These are phyloP conservation scores for Tetrapisispora fleetii DNA, from an alignment of 805 yeast genomes.

Conservation along the genomic window DNA sequence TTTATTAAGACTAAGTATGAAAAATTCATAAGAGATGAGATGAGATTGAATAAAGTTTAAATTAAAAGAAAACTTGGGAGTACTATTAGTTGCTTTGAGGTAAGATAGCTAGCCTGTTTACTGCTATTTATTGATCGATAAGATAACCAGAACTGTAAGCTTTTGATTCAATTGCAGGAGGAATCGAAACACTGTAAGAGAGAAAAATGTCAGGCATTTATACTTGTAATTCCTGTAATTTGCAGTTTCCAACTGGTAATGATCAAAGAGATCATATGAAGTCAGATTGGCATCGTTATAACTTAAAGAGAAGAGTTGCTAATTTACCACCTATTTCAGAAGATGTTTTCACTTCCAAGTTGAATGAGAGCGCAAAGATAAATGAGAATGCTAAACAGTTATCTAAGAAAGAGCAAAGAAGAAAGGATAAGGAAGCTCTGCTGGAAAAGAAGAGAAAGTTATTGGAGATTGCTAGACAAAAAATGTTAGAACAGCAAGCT, in stretches of 20 bases:
- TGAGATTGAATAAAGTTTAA: conserved; percentile 4
- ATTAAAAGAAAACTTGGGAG: background rate
- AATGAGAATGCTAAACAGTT: conserved; percentile 23
- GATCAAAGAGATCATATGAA: conserved; percentile 89
- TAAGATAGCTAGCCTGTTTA: too few relatives aligned
- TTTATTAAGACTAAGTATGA: background rate
- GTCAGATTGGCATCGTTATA: conserved; percentile 96
- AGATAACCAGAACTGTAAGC: background rate
- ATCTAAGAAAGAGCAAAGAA: conserved; percentile 35
- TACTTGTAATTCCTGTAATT: conserved; percentile 85
- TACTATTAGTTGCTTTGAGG: background rate
- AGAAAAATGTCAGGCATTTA: conserved; percentile 18
- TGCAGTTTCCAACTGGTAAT: conserved; percentile 65
- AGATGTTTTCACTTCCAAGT: conserved; percentile 60
- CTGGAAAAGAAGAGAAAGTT: conserved; percentile 34
- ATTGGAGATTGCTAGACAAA: conserved; percentile 33
- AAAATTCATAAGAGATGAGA: conserved; percentile 3
- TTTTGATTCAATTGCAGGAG: background rate
- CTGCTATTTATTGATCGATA: too few relatives aligned
- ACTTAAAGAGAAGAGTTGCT: conserved; percentile 89
- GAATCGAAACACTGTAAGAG: background rate
- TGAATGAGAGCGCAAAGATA: conserved; percentile 27
- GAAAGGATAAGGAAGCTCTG: conserved; percentile 35
- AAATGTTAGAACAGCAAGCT: conserved; percentile 20
- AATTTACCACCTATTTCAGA: conserved; percentile 65